A percentile compares a stretch with the other conserved stretches of the same genome.
These are phyloP conservation scores for Cadophora luteo-olivacea DNA, from an alignment of 2,329 filamentous ascomycete species.

Conservation along the genomic window DNA sequence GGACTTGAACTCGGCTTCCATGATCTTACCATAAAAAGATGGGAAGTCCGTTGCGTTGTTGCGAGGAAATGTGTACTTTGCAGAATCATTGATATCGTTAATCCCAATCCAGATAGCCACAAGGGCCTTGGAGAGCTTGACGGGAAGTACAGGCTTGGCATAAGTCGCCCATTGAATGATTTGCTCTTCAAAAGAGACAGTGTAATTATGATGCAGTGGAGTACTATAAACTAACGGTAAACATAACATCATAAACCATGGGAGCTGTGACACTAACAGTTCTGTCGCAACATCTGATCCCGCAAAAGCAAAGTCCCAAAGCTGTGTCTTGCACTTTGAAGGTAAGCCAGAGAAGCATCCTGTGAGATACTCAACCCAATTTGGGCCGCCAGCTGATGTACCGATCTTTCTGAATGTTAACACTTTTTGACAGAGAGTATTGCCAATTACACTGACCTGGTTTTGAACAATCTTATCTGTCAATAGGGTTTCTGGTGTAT, in stretches of 20 bases:
- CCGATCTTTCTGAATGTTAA: conserved; percentile 40
- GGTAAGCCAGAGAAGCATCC: conserved; percentile 56
- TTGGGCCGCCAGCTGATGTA: conserved; percentile 59
- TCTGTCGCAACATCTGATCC: conserved; percentile 56
- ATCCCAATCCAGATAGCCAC: conserved; percentile 62
- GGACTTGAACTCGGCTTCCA: conserved; percentile 49
- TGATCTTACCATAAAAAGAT: conserved; percentile 52
- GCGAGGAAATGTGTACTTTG: conserved; percentile 48
- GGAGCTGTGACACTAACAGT: conserved; percentile 41
- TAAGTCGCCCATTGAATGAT: conserved; percentile 55
- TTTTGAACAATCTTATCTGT: conserved; percentile 59
- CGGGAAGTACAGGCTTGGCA: conserved; percentile 39
- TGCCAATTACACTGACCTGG: conserved; percentile 38
- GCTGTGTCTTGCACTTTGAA: conserved; percentile 51
- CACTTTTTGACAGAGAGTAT: too few species aligned
- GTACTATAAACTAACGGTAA: conserved; percentile 43
- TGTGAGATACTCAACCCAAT: conserved; percentile 62
- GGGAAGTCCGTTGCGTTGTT: conserved; percentile 51
- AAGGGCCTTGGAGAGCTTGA: conserved; percentile 49
- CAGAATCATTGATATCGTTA: conserved; percentile 61
- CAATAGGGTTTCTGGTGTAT: conserved; percentile 52
- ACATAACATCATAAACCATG: neutral
- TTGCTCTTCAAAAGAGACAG: conserved; percentile 56
- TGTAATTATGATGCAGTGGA: conserved; percentile 58
- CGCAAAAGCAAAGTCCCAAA: conserved; percentile 64